A percentile compares a stretch with the other conserved stretches of the same genome.
Conservation (phyloP, 2,329 filamentous ascomycete species). For the Verticillium nubilum region DNA sequence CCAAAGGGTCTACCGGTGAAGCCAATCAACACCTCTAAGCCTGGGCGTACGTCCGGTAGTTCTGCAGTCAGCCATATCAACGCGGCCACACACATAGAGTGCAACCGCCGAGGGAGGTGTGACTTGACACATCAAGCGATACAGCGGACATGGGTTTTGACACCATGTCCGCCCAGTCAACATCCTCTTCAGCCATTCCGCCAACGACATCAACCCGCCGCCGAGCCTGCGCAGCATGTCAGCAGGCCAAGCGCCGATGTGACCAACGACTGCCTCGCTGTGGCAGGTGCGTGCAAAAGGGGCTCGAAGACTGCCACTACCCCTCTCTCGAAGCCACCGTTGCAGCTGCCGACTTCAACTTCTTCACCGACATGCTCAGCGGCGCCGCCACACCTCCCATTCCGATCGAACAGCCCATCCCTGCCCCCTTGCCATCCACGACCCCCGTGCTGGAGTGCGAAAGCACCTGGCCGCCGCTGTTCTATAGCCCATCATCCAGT, state of each 20-base stretch:
- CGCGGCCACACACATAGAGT: background rate
- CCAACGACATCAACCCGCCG: conserved; percentile 12
- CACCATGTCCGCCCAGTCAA: conserved; percentile 11
- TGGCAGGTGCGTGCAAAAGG: conserved; percentile 22
- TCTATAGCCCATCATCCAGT: conserved; percentile 7
- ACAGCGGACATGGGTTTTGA: background rate
- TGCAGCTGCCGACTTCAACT: conserved; percentile 17
- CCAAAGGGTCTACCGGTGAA: background rate
- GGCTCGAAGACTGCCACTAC: conserved; percentile 17
- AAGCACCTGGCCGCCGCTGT: conserved; percentile 8
- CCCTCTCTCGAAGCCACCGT: conserved; percentile 13
- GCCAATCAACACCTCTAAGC: background rate
- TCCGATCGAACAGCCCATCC: background rate
- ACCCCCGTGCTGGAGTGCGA: background rate
- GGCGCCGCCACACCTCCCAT: conserved; percentile 4
- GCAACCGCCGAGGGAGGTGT: background rate
- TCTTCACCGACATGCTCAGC: conserved; percentile 17
- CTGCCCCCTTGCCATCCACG: conserved; percentile 8
- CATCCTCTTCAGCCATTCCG: conserved; percentile 8
- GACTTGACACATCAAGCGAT: background rate
- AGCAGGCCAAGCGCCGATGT: conserved; percentile 30
- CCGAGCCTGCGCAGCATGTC: conserved; percentile 28
- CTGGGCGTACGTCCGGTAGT: background rate
- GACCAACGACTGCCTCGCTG: conserved; percentile 26
- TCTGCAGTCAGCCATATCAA: background rate